Evolutionary conservation across 805 yeast species (phyloP).

Genomic region (Scheffersomyces coipomensis): DNA sequence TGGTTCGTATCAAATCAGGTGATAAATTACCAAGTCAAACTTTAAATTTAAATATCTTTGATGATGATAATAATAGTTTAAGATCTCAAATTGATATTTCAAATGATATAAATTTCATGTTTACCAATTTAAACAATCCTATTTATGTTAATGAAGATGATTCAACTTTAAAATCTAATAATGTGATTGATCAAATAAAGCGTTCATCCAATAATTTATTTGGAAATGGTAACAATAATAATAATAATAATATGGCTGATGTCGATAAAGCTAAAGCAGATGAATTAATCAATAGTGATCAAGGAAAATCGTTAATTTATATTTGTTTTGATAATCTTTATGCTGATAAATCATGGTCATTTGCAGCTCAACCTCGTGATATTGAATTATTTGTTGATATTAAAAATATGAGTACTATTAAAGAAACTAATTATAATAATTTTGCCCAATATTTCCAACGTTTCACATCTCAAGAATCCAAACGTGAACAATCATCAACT

Average conservation of each 20-base stretch:
- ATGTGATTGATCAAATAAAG: background rate
- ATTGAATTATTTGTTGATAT: slow-evolving; percentile 33
- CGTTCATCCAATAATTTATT: slow-evolving; percentile 1
- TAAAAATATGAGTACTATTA: slow-evolving; percentile 31
- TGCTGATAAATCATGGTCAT: slow-evolving; percentile 43
- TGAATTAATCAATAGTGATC: slow-evolving; percentile 9
- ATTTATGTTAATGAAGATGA: slow-evolving; percentile 12
- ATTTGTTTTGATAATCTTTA: slow-evolving; percentile 43
- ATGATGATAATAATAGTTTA: slow-evolving; percentile 33
- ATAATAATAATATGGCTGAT: background rate
- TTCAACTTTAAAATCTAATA: background rate
- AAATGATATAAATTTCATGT: slow-evolving; percentile 30
- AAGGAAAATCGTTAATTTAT: slow-evolving; percentile 28
- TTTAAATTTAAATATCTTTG: slow-evolving; percentile 36
- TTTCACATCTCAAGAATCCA: background rate
- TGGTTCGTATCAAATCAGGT: slow-evolving; percentile 31
- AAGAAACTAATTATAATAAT: slow-evolving; percentile 31
- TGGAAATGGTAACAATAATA: background rate
- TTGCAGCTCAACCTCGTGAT: slow-evolving; percentile 29
- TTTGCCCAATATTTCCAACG: background rate
- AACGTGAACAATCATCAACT: background rate
- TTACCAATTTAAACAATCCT: slow-evolving; percentile 36
- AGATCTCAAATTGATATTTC: slow-evolving; percentile 29
- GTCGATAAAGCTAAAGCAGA: background rate
- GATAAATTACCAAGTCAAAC: slow-evolving; percentile 29